Evolutionary conservation across 495 filamentous ascomycete species (phyloP).

Genomic region (Bacidia gigantensis): DNA sequence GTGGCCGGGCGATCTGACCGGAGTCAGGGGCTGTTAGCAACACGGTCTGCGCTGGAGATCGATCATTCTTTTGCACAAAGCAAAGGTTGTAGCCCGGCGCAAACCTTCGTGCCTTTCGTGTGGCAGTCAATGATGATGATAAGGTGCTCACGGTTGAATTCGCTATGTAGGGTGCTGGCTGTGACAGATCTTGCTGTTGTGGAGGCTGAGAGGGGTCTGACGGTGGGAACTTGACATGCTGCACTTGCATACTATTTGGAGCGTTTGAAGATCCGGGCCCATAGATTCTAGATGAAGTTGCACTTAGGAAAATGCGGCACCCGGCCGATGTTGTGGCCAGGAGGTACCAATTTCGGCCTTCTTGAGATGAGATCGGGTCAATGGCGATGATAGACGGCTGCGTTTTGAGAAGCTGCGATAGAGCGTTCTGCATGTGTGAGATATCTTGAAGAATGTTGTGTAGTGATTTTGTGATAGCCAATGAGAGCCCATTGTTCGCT

Average conservation of each 20-base stretch:
- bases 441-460: slow-evolving; percentile 49
- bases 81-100: slow-evolving; percentile 87
- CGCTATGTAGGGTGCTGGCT: slow-evolving; percentile 9
- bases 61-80: slow-evolving; percentile 44
- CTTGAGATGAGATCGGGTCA: slow-evolving; percentile 63
- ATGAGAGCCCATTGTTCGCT: slow-evolving; percentile 33
- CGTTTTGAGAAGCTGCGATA: slow-evolving; percentile 50
- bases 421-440: slow-evolving; percentile 60
- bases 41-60: slow-evolving; percentile 44
- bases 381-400: slow-evolving; percentile 65
- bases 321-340: slow-evolving; percentile 85
- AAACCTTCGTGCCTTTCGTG: slow-evolving; percentile 49
- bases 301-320: slow-evolving; percentile 82
- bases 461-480: slow-evolving; percentile 43
- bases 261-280: slow-evolving; percentile 37
- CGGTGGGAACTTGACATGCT: slow-evolving; percentile 88
- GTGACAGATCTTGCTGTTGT: slow-evolving; percentile 8
- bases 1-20: slow-evolving; percentile 52
- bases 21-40: slow-evolving; percentile 83
- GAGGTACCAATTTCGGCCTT: slow-evolving; percentile 72
- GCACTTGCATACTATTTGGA: slow-evolving; percentile 92
- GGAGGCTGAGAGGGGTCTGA: slow-evolving; percentile 21
- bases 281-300: slow-evolving; percentile 57
- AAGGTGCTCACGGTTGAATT: slow-evolving; percentile 18
- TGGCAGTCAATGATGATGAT: slow-evolving; percentile 21